Evolutionary conservation across 2,329 filamentous ascomycete species (phyloP), one percentile per base, ranked within the genome.

Genomic region (Eurotiales sp.): DNA sequence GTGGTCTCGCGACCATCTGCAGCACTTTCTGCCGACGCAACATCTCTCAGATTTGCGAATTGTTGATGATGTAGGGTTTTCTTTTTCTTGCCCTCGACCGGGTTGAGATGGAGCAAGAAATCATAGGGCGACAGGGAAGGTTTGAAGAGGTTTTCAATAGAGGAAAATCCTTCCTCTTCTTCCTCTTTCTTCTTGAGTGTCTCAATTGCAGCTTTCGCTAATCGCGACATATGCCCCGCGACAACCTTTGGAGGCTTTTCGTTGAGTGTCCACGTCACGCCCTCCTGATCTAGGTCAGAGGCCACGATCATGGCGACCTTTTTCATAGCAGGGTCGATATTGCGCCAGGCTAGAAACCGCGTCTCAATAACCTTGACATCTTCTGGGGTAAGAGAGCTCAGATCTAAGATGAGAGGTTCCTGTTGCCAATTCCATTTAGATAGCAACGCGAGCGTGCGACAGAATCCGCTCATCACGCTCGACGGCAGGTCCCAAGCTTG

Each of bases 341-440:
- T 89, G 52, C 93, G 81, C 89, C 90, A 95, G 12, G 86, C 85
- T 55, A 89, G 83, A 52, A 97, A 85, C 17, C 86, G 83, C 3
- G 84, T 87, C 32, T 77, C 78, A 56, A 93, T 84, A 2, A 77
- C 73, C 27, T 80, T 72, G 10, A 86, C 77, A 25, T 87, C 82
- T 10, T 80, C 73, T 7, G 75, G 69, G 7, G 80, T 80, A 63
- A 95, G 77, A 12, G 64, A 66, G 21, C 83, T 80, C 22, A 89
- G 79, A 66, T 96, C 90, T 22, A 96, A 78, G 29, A 96, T 77
- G 27, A 97, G 76, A 1, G 93, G 87, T 48, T 90, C 85, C 7
- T 84, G 77, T 23, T 88, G 83, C 93, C 93, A 99, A 66, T 97
- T 90, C 90, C 93, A 99, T 37, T 84, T 80, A 1, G 90, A 83